Evolutionary conservation across 1,139 yeast genomes (phyloP).

Genomic region (Hansenula lynferdii): DNA sequence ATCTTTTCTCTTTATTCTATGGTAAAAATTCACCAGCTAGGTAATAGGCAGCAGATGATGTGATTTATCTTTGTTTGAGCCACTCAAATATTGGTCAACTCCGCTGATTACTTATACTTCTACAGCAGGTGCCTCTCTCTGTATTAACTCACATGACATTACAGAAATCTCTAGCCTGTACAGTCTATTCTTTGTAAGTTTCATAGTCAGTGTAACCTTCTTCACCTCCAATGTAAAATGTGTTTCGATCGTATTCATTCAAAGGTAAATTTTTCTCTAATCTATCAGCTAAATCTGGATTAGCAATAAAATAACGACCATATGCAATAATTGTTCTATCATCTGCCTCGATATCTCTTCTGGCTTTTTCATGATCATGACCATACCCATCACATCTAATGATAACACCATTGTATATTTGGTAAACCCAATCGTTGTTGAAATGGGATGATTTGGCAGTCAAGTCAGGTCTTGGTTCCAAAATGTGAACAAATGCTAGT

Average conservation of each 20-base stretch:
- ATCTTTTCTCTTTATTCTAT: too few species aligned
- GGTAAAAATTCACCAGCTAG: too few species aligned
- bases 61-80: too few species aligned
- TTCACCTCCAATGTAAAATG: slow-evolving; percentile 7
- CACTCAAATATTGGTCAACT: too few species aligned
- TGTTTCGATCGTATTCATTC: slow-evolving; percentile 32
- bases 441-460: slow-evolving; percentile 9
- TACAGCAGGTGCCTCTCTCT: too few species aligned
- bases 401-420: slow-evolving; percentile 34
- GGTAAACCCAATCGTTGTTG: slow-evolving; percentile 22
- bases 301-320: slow-evolving; percentile 43
- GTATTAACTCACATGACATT: too few species aligned
- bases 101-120: too few species aligned
- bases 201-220: background rate
- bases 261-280: slow-evolving; percentile 39
- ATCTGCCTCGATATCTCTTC: slow-evolving; percentile 12
- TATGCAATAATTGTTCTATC: slow-evolving; percentile 36
- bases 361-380: slow-evolving; percentile 20
- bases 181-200: background rate
- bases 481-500: slow-evolving; percentile 45
- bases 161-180: background rate
- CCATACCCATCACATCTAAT: slow-evolving; percentile 35
- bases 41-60: too few species aligned
- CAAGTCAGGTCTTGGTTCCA: slow-evolving; percentile 32
- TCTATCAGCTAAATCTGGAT: slow-evolving; percentile 43